Conservation (phyloP, 1,139 yeast genomes). For the Tardiomyces blankii region DNA sequence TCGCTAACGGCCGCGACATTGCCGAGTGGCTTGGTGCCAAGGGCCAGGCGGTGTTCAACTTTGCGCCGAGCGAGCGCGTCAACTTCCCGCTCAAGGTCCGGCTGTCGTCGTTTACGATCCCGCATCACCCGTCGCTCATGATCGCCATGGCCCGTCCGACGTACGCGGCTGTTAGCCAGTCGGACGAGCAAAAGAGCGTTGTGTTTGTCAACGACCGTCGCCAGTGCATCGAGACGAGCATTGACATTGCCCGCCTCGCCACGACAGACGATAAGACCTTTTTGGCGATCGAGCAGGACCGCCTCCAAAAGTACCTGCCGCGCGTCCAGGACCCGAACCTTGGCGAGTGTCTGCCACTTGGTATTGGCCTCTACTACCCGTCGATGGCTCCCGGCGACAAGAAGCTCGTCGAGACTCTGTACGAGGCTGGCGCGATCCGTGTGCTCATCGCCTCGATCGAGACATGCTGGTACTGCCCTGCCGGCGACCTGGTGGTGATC, state of each 20-base stretch:
- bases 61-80: constrained; percentile 49
- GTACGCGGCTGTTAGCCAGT: constrained; percentile 17
- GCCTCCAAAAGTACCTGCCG: constrained; percentile 33
- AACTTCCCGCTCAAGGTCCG: constrained; percentile 44
- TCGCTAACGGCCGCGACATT: constrained; percentile 66
- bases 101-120: constrained; percentile 39
- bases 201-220: constrained; percentile 50
- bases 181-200: constrained; percentile 17
- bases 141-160: constrained; percentile 42
- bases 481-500: constrained; percentile 45
- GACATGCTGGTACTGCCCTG: constrained; percentile 39
- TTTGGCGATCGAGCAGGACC: constrained; percentile 27
- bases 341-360: constrained; percentile 36
- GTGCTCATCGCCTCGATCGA: constrained; percentile 51
- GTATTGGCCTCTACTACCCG: constrained; percentile 59
- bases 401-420: constrained; percentile 43
- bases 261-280: constrained; percentile 27
- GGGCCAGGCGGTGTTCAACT: constrained; percentile 47
- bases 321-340: constrained; percentile 40
- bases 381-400: constrained; percentile 49
- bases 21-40: constrained; percentile 82
- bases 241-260: constrained; percentile 33
- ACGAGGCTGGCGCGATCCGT: constrained; percentile 37
- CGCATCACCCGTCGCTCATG: constrained; percentile 40
- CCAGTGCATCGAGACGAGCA: constrained; percentile 43